A percentile compares a stretch with the other conserved stretches of the same genome.
These are phyloP conservation scores for Biscogniauxia mediterranea DNA, from an alignment of 2,329 filamentous ascomycete species.

Conservation along the genomic window DNA sequence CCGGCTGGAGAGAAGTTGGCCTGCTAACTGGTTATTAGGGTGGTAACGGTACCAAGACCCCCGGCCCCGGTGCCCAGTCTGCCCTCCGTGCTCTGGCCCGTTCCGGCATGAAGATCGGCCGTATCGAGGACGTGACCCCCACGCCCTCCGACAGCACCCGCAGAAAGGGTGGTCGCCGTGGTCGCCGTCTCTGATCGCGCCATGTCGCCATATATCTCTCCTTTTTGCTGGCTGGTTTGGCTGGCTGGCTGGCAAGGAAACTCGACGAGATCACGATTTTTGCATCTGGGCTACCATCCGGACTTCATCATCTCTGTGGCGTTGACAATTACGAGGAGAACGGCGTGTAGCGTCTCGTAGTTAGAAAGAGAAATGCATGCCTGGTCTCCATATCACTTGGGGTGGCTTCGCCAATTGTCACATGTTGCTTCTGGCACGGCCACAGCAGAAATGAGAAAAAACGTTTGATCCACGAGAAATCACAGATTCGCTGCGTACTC, in stretches of 20 bases:
- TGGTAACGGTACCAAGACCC: constrained; percentile 99
- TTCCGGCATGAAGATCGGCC: constrained; percentile 99
- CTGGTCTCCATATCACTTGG: constrained; percentile 33
- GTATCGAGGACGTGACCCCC: constrained; percentile 99
- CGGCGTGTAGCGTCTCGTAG: constrained; percentile 50
- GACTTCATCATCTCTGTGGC: constrained; percentile 53
- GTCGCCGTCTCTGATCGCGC: constrained; percentile 93
- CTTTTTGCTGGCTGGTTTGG: constrained; percentile 28
- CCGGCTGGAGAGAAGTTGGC: constrained; percentile 30
- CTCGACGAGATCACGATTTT: constrained; percentile 25
- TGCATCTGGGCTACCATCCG: constrained; percentile 37
- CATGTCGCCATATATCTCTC: constrained; percentile 21
- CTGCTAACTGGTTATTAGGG: background rate
- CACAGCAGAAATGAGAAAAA: constrained; percentile 31
- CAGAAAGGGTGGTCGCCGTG: constrained; percentile 99
- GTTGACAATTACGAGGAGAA: constrained; percentile 73
- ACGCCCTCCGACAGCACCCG: constrained; percentile 99
- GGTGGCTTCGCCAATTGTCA: constrained; percentile 32
- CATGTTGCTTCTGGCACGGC: constrained; percentile 34
- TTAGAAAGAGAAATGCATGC: constrained; percentile 52
- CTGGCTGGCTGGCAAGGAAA: constrained; percentile 18
- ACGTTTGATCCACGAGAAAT: constrained; percentile 23
- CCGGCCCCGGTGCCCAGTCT: constrained; percentile 97
- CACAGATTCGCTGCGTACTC: no score
- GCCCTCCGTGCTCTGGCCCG: constrained; percentile 97